Evolutionary conservation across 1,139 yeast species (phyloP).

Genomic region (Geotrichum candidum): DNA sequence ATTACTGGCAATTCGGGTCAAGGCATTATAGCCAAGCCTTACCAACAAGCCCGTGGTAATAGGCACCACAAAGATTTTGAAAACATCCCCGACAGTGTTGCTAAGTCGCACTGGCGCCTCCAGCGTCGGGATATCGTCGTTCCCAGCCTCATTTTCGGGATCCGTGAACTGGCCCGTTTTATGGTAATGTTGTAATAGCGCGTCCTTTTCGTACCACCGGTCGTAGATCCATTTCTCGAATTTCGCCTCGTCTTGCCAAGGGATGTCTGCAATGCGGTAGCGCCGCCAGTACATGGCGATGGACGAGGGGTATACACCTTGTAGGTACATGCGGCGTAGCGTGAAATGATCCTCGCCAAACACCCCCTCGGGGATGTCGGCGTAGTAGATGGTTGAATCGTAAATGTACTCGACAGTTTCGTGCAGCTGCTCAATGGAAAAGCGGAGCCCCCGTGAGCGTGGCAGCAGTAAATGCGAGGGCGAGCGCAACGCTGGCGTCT

Average conservation of each 20-base stretch:
- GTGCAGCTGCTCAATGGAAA: constrained; percentile 54
- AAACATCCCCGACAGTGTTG: constrained; percentile 7
- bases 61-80: constrained; percentile 13
- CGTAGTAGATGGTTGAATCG: constrained; percentile 79
- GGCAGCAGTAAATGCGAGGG: constrained; percentile 72
- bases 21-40: constrained; percentile 7
- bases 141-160: constrained; percentile 3
- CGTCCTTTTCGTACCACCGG: constrained; percentile 79
- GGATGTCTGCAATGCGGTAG: constrained; percentile 55
- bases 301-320: constrained; percentile 64
- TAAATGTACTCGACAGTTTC: constrained; percentile 62
- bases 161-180: constrained; percentile 49
- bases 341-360: constrained; percentile 78
- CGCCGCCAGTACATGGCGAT: constrained; percentile 62
- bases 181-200: constrained; percentile 54
- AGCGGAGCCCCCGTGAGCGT: constrained; percentile 70
- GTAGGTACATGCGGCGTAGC: constrained; percentile 54
- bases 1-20: background rate
- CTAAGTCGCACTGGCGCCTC: constrained; percentile 9
- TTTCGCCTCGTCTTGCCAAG: constrained; percentile 48
- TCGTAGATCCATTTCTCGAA: constrained; percentile 73
- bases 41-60: constrained; percentile 8
- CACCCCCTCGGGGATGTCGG: constrained; percentile 54
- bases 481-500: constrained; percentile 32
- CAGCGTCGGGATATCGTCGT: background rate